Base-by-base conservation (phyloP, 805 yeast species). In the Pachysolen tannophilus region DNA sequence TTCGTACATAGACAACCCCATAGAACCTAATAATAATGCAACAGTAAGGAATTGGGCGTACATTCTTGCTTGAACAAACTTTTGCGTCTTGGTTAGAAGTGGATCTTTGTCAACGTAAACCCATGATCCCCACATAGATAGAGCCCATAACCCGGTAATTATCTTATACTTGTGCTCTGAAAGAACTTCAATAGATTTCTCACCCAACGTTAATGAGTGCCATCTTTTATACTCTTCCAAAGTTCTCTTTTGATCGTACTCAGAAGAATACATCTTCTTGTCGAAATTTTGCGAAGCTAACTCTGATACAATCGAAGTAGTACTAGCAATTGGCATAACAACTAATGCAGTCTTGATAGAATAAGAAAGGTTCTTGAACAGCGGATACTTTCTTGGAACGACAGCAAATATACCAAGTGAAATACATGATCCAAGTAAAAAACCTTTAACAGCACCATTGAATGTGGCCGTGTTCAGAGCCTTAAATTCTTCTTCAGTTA, bases 31-130 rank as follows among this genome's bases (percentile, higher is more conserved):
- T 44, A 84, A 60, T 42, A 84, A 60, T 8, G 71, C 70, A 35
- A 85, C 87, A 2, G 94, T 82, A 36, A 82, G 59, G 44, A 81
- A 83, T 58, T 85, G 94, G 8, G 94, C 94, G 53, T 84, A 84
- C 82, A 84, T 84, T 72, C 94, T 78, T 21, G 94, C 94, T 53
- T 81, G 88, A 23, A 82, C 92, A 32, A 82, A 74, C 56, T 82
- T 85, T 61, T 85, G 94, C 5, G 92, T 61, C 43, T 67, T 70
- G 36, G 84, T 72, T 80, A 85, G 71, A 53, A 77, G 63, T 43
- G 76, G 78, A 55, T 85, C 95, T 46, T 69, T 72, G 60, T 82
- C 78, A 34, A 82, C 85, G 30, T 63, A 49, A 31, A 60, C 72
- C 85, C 90, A 85, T 4, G 94, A 80, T 1, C 87, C 94, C 45